Evolutionary conservation across 75 land plant species (phyloP).

Genomic region (Pinus tabuliformis): DNA sequence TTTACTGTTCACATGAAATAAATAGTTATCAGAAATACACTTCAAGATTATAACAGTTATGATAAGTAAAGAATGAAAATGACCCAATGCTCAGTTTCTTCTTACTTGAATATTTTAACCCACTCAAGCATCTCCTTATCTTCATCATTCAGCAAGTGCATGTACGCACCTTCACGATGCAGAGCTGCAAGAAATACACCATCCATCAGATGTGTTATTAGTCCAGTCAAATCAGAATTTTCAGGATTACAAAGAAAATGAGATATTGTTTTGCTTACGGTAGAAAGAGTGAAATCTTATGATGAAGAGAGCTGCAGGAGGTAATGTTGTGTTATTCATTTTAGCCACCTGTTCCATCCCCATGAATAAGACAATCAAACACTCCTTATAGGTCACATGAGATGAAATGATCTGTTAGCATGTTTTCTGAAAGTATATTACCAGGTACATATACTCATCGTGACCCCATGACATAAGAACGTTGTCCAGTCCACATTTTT

Average conservation of each 20-base stretch:
- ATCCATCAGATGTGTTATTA: neutral
- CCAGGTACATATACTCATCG: slow-evolving; percentile 96
- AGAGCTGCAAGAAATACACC: slow-evolving; percentile 45
- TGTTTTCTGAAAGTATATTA: slow-evolving; percentile 4
- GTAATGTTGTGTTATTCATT: slow-evolving; percentile 65
- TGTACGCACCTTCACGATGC: slow-evolving; percentile 66
- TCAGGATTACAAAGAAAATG: neutral
- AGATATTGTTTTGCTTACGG: slow-evolving; percentile 22
- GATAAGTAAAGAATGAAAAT: neutral
- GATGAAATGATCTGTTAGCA: no score
- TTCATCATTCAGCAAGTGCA: slow-evolving; percentile 65
- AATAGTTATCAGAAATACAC: neutral
- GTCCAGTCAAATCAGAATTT: neutral
- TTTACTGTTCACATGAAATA: slow-evolving; percentile 50
- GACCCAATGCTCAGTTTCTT: neutral
- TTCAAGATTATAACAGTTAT: neutral
- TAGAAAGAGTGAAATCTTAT: slow-evolving; percentile 91
- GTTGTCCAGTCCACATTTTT: slow-evolving; percentile 82
- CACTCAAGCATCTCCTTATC: slow-evolving; percentile 71
- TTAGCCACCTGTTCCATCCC: slow-evolving; percentile 60
- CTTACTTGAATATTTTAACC: slow-evolving; percentile 76
- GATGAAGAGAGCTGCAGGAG: slow-evolving; percentile 77
- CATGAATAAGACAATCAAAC: no score
- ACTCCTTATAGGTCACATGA: no score
- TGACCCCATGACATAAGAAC: slow-evolving; percentile 89